Conservation (phyloP, 192 early-diverging fungal genomes). For the Backusella westeae region DNA sequence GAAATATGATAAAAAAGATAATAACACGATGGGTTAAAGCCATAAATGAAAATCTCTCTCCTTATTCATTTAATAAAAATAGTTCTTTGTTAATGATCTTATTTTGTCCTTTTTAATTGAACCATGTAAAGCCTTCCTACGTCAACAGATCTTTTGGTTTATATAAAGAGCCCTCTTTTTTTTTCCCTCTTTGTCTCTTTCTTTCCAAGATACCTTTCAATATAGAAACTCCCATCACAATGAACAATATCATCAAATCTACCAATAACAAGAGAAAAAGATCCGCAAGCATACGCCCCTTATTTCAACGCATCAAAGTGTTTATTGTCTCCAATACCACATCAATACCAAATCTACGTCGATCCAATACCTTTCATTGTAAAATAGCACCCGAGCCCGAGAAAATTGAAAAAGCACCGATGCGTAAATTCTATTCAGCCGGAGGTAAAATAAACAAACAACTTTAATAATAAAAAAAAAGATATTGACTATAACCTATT, state of each 20-base stretch:
- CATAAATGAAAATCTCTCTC: neutral
- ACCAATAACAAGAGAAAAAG: neutral
- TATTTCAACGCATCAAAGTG: neutral
- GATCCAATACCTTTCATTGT: slow-evolving; percentile 1
- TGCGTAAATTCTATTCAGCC: neutral
- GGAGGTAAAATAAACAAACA: neutral
- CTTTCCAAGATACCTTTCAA: neutral
- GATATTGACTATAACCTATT: neutral
- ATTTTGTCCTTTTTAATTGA: neutral
- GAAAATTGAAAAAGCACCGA: neutral
- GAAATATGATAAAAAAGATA: neutral
- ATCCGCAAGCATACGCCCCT: neutral
- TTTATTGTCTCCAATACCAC: neutral
- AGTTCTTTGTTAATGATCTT: neutral
- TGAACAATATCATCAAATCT: neutral
- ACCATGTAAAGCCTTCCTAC: neutral
- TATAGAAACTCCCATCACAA: neutral
- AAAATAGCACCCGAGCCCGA: neutral
- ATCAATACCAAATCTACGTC: neutral
- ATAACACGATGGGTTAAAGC: neutral
- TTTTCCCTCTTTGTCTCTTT: neutral
- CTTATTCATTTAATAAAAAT: slow-evolving; percentile 4
- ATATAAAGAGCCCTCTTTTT: neutral
- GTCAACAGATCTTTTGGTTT: neutral
- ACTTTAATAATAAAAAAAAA: neutral